Percentiles rank a stretch among this genome's conserved stretches.
phyloP scores from a whole-genome alignment of 768 basidiomycete genomes.

The Peribolospora kevripleyi region DNA sequence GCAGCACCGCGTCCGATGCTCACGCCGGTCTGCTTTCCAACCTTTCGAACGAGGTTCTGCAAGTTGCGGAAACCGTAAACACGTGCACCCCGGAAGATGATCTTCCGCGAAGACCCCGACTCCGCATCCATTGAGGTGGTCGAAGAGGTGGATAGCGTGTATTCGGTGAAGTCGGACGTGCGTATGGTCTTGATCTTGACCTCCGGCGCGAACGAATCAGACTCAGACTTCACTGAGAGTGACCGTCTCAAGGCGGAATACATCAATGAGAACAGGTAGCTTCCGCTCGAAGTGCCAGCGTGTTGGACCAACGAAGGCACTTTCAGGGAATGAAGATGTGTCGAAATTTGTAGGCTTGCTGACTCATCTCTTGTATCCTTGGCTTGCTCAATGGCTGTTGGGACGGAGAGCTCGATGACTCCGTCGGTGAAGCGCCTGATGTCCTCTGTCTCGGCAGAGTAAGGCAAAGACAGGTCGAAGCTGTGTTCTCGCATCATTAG shows the following conservation, averaged over 20 bases:
- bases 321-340: too few relatives aligned
- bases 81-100: constrained; percentile 74
- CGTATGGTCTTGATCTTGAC: constrained; percentile 38
- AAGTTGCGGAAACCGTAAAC: constrained; percentile 95
- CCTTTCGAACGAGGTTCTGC: constrained; percentile 83
- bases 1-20: constrained; percentile 47
- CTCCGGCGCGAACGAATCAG: constrained; percentile 25
- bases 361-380: too few relatives aligned
- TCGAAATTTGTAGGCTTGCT: too few relatives aligned
- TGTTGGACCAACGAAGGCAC: too few relatives aligned
- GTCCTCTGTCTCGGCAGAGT: too few relatives aligned
- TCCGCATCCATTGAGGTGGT: constrained; percentile 8
- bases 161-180: constrained; percentile 54
- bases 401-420: too few relatives aligned
- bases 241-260: too few relatives aligned
- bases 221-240: constrained; percentile 10
- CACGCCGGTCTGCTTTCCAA: constrained; percentile 61
- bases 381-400: too few relatives aligned
- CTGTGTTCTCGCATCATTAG: constrained; percentile 55
- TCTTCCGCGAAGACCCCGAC: constrained; percentile 25
- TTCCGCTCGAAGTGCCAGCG: too few relatives aligned
- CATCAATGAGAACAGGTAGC: too few relatives aligned
- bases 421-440: too few relatives aligned
- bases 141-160: constrained; percentile 25
- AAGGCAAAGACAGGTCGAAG: constrained; percentile 34